Base-by-base conservation (phyloP, 164 flowering plant species). In the Aristolochia fimbriata region DNA sequence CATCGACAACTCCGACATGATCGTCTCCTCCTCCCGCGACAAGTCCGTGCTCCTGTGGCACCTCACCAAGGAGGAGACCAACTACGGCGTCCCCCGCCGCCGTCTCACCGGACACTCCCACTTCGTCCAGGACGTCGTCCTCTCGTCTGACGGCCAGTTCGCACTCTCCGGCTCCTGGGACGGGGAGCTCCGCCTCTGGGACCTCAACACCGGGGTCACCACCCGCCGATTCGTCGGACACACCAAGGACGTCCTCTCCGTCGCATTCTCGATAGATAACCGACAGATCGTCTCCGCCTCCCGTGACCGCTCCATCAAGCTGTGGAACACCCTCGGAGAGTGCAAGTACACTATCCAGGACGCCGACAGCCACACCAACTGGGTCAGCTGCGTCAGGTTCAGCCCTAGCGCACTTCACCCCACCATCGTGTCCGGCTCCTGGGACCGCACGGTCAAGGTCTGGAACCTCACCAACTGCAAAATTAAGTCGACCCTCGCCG, bases 211-310 rank as follows among this genome's bases (percentile, higher is more conserved):
- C 22, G 47, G 60, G 14, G 11, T 31, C 46, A 57, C 60, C 11
- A 57, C 60, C 47, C 60, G 60, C 20, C 60, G 60, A 0, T 57
- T 31, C 16, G 60, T 37, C 43, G 43, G 43, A 6, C 43, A 37
- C 43, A 37, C 43, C 43, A 85, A 87, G 68, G 87, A 87, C 50
- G 95, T 87, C 0, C 76, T 87, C 45, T 85, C 91, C 20, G 91
- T 87, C 0, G 95, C 95, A 0, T 87, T 87, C 77, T 87, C 95
- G n/a, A 65, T 86, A 14, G 96, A 88, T 59, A 88, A 88, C 66
- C 88, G 93, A n/a, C 96, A 86, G 84, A 88, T 88, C 71, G 96
- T 88, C 1, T 84, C 90, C 1, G 96, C 93, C 2, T 84, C 91
- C 11, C 79, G 96, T 8, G 92, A 86, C 70, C 78, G 81, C 30